Evolutionary conservation across 495 filamentous ascomycete species (phyloP).

Genomic region (Aspergillus leporis): DNA sequence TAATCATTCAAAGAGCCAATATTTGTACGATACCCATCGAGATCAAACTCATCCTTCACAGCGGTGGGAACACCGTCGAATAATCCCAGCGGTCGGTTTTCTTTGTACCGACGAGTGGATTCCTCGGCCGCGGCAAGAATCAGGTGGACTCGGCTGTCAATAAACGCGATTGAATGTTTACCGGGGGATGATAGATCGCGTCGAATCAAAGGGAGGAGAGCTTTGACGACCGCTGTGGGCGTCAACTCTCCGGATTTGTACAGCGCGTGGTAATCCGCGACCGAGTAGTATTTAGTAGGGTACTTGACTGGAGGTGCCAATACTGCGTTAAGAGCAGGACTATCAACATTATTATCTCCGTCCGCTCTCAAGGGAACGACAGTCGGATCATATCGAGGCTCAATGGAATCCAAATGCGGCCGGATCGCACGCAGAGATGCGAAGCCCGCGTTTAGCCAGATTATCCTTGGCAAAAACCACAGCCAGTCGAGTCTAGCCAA

Average conservation of each 20-base stretch:
- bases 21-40: conserved; percentile 66
- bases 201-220: conserved; percentile 66
- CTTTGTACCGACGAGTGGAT: conserved; percentile 66
- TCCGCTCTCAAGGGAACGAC: conserved; percentile 55
- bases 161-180: conserved; percentile 67
- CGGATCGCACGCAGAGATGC: conserved; percentile 47
- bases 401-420: conserved; percentile 48
- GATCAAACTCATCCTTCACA: conserved; percentile 76
- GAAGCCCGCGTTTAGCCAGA: conserved; percentile 72
- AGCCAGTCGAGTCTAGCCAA: conserved; percentile 24
- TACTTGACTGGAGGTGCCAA: conserved; percentile 51
- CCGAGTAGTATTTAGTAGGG: conserved; percentile 65
- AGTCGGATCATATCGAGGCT: conserved; percentile 66
- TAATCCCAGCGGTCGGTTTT: conserved; percentile 58
- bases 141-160: conserved; percentile 54
- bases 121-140: conserved; percentile 65
- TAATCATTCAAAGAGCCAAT: conserved; percentile 37
- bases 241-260: conserved; percentile 68
- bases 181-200: conserved; percentile 49
- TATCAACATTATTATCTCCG: background rate
- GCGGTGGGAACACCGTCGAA: conserved; percentile 84
- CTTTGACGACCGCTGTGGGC: conserved; percentile 65
- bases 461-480: conserved; percentile 39
- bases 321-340: background rate
- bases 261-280: conserved; percentile 68